A percentile compares a stretch with the other conserved stretches of the same genome.
Evolutionary conservation across 139 green algal species (phyloP).

Genomic region (Trebouxia sp.): DNA sequence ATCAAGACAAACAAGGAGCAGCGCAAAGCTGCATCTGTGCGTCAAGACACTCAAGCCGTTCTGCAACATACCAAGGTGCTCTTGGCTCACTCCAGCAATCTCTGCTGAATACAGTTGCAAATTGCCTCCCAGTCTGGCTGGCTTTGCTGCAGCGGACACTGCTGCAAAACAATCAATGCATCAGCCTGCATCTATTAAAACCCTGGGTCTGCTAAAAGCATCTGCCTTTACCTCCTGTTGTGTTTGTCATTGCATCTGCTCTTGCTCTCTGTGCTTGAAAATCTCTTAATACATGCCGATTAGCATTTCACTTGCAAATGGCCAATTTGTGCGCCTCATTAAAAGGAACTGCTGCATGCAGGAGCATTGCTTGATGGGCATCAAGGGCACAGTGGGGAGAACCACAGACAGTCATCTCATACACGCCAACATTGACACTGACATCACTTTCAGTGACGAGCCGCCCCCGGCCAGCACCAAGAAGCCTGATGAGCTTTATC

Average conservation of each 20-base stretch:
- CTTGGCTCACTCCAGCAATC: neutral
- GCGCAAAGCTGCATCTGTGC: conserved; percentile 34
- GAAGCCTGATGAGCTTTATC: conserved; percentile 85
- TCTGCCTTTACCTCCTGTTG: too few relatives aligned
- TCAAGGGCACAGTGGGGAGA: conserved; percentile 72
- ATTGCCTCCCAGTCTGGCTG: neutral
- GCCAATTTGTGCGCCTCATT: too few relatives aligned
- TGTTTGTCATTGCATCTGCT: too few relatives aligned
- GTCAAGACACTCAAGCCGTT: conserved; percentile 54
- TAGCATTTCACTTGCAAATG: too few relatives aligned
- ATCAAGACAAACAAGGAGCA: conserved; percentile 74
- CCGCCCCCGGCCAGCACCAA: conserved; percentile 62
- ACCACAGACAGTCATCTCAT: conserved; percentile 75
- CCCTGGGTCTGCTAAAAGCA: neutral
- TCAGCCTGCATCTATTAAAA: neutral
- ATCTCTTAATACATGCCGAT: too few relatives aligned
- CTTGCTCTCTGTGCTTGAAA: too few relatives aligned
- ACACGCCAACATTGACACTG: conserved; percentile 83
- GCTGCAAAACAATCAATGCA: neutral
- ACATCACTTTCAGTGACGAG: conserved; percentile 80
- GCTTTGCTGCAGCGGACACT: neutral
- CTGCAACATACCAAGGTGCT: conserved; percentile 82
- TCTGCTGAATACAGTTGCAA: neutral
- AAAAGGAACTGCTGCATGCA: too few relatives aligned
- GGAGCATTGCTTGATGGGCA: conserved; percentile 77